Evolutionary conservation across 2,329 filamentous ascomycete species (phyloP), one percentile per base, ranked within the genome.

Genomic region (Scleromitrula shiraiana): DNA sequence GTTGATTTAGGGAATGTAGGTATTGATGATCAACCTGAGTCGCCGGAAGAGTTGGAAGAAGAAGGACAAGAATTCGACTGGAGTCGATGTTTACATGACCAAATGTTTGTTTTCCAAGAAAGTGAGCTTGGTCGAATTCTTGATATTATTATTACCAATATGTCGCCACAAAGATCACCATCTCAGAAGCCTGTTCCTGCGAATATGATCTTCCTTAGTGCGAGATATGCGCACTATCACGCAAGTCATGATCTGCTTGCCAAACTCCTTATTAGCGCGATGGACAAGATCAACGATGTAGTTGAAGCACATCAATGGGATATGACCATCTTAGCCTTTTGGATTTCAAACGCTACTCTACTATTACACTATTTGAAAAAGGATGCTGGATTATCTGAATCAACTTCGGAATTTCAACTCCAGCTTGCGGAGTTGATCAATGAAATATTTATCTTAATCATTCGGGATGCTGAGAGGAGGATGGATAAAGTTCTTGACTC

Each of bases 71-170:
- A 97, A 55, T 98, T 98, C 61, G 85, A 96, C 52, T 98, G 93
- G 93, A 85, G 85, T 54, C 78, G 86, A 59, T 98, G 93, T 66
- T 73, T 95, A 41, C 88, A 96, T 64, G 93, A 98, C 64, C 93
- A 98, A 65, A 98, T 98, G 93, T 98, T 98, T 64, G 93, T 98
- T 30, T 98, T 98, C 65, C 93, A 98, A 65, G 91, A 97, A 58
- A 84, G 80, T 63, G 91, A 98, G 63, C 76, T 98, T 43, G 85
- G 91, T 50, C 82, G 84, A 50, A 96, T 98, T 60, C 76, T 98
- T 56, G 86, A 95, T 63, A 93, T 97, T 47, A 82, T 97, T 63
- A 95, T 98, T 63, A 97, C 91, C 53, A 91, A 93, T 61, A 97
- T 98, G 93, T 94, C 88, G 1, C 93, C 93, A 1, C 90, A 96